Evolutionary conservation across 2,329 filamentous ascomycete genomes (phyloP), one percentile per base, ranked within the genome.

Genomic region (Venturia carpophila): DNA sequence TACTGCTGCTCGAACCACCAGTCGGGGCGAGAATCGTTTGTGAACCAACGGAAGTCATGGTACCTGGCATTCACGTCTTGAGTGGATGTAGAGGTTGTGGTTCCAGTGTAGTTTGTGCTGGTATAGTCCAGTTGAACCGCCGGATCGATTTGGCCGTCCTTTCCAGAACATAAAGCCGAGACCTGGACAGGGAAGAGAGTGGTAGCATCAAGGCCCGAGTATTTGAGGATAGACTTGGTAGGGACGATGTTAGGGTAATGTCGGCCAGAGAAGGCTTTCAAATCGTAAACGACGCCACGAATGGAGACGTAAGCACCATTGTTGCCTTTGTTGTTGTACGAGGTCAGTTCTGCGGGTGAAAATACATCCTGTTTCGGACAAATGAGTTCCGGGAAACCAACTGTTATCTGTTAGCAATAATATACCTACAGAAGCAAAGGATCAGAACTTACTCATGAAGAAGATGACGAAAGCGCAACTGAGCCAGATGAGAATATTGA

Each of bases 401-500:
- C 83, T 72, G 45, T 21, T 34, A 62, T 27, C 7, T 13, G 64
- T 73, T 69, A 73, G 69, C 34, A 6, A 37, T 34, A n/a, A 3
- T 45, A 21, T 37, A 34, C 17, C 19, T 15, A 61, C 17, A 5
- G 24, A 21, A n/a, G 6, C 4, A 21, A 52, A 17, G 30, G 30
- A 34, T 34, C 30, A 27, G 60, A 17, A 68, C 71, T 67, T 70
- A 73, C 71, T 75, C 78, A 97, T 91, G 81, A 99, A 89, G 80
- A 99, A 99, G 65, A 89, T 84, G 37, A 90, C 86, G 61, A 90
- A 76, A 19, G 79, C 79, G 77, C 93, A 97, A 73, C 83, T 85
- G 66, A 93, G 79, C 94, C 95, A 99, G 74, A 99, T 99, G 73
- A 97, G 83, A 75, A 99, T 82, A 80, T 99, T 99, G 82, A 99